Evolutionary conservation across 768 basidiomycete species (phyloP), one percentile per base, ranked within the genome.

Genomic region (Trametes punicea): DNA sequence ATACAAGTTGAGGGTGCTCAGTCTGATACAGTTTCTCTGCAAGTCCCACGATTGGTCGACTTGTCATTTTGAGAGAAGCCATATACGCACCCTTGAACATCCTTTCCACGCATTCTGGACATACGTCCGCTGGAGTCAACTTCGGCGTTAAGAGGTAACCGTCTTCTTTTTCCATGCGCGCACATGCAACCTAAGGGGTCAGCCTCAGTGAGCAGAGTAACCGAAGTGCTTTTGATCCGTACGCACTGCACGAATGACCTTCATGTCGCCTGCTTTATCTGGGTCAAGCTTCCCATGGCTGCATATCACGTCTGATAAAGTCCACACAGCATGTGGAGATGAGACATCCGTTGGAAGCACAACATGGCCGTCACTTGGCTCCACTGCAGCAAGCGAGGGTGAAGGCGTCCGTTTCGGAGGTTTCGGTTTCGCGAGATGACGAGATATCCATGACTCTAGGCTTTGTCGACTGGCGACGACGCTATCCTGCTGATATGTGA

Each of bases 11-110:
- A 23, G 85, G 83, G 67, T 93, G 90, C 59, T 85, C 77, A 16
- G 80, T 73, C 59, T 81, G 79, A 68, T 93, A 93, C 16, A 85
- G 67, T 60, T 78, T 81, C 65, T 90, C 90, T 91, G 56, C 36
- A 42, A 26, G 42, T 36, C 10, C 26, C 29, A 30, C 27, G 11
- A 38, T 34, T 11, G 25, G 40, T 15, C 23, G 16, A 20, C 25
- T 15, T 18, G 2, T 10, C 34, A 36, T 36, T 36, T 5, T n/a
- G 30, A 48, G 47, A 8, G 21, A 8, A 13, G 21, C 2, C 13
- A 45, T 34, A 20, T 7, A 31, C 64, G 60, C 65, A 85, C 90
- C 88, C 64, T 67, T 67, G 73, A 91, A 90, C 9, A 73, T 69
- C 31, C 67, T 68, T 31, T 72, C 64, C 6, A 88, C 81, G 65